These are phyloP conservation scores for Phoenix roebelenii DNA, from an alignment of 176 grass and related monocot genomes.

Conservation along the genomic window DNA sequence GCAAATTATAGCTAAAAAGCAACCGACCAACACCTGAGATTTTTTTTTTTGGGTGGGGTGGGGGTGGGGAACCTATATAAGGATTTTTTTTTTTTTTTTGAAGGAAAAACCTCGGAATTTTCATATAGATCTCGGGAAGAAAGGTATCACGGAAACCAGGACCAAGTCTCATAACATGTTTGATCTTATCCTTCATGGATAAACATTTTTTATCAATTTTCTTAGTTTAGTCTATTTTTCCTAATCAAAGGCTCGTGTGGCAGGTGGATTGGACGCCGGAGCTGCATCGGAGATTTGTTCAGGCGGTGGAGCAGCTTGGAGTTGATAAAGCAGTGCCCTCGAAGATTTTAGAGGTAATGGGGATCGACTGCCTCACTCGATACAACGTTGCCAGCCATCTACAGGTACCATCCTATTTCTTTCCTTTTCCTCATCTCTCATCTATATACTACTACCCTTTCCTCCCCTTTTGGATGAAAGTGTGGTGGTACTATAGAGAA, in stretches of 20 bases:
- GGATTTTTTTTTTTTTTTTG: too few species aligned
- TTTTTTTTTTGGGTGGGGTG: too few species aligned
- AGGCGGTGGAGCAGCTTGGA: slow-evolving; percentile 94
- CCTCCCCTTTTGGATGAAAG: background rate
- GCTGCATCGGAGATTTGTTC: slow-evolving; percentile 86
- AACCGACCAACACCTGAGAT: too few species aligned
- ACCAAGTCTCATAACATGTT: too few species aligned
- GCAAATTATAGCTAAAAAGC: too few species aligned
- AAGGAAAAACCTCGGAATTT: too few species aligned
- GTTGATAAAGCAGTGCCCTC: slow-evolving; percentile 96
- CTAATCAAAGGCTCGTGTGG: background rate
- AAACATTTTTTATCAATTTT: background rate
- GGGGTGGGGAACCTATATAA: too few species aligned
- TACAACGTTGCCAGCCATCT: slow-evolving; percentile 97
- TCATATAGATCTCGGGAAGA: too few species aligned
- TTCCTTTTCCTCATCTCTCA: background rate
- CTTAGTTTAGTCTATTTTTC: background rate
- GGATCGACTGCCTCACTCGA: slow-evolving; percentile 66
- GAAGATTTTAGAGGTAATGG: slow-evolving; percentile 88
- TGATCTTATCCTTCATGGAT: background rate
- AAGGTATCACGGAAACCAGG: background rate
- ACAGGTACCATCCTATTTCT: slow-evolving; percentile 32
- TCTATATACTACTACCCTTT: background rate
- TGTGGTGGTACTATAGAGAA: too few species aligned
- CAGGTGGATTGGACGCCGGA: slow-evolving; percentile 99